Conservation (phyloP, 345 rosid genomes). For the Citrus maxima region DNA sequence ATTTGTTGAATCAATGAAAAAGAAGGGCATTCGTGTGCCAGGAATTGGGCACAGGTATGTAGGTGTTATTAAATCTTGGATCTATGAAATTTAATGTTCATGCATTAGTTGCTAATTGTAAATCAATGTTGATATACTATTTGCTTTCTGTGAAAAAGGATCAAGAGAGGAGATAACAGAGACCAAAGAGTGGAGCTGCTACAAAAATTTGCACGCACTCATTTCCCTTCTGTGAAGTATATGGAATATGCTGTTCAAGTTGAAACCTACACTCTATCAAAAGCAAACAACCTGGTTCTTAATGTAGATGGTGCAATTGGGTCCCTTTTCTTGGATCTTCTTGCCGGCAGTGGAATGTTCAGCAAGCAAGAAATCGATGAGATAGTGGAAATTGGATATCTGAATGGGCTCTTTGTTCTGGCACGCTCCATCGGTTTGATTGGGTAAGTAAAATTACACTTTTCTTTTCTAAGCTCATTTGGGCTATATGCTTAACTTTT, state of each 20-base stretch:
- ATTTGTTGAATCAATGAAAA: conserved; percentile 93
- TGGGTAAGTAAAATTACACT: conserved; percentile 43
- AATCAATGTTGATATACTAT: neutral
- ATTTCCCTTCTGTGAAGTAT: conserved; percentile 90
- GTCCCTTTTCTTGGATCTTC: conserved; percentile 94
- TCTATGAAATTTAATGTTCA: neutral
- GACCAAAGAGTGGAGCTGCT: conserved; percentile 94
- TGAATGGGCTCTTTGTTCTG: conserved; percentile 89
- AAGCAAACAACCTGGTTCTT: conserved; percentile 81
- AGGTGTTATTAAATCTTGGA: neutral
- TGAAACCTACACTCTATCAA: conserved; percentile 80
- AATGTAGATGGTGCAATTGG: conserved; percentile 94
- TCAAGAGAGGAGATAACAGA: conserved; percentile 95
- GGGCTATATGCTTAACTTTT: conserved; percentile 3
- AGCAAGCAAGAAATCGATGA: conserved; percentile 90
- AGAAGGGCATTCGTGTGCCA: conserved; percentile 98
- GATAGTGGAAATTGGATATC: conserved; percentile 78
- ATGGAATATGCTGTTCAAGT: conserved; percentile 92
- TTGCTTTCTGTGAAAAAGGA: conserved; percentile 37
- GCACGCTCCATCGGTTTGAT: conserved; percentile 93
- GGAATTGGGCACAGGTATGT: conserved; percentile 95
- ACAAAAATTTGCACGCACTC: conserved; percentile 75
- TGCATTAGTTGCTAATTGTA: conserved; percentile 1
- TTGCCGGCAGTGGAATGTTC: conserved; percentile 91
- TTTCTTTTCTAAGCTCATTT: conserved; percentile 3